A percentile compares a stretch with the other conserved stretches of the same genome.
Evolutionary conservation across 225 moss, liverwort and hornwort species (phyloP).

Genomic region (Polytrichum commune): DNA sequence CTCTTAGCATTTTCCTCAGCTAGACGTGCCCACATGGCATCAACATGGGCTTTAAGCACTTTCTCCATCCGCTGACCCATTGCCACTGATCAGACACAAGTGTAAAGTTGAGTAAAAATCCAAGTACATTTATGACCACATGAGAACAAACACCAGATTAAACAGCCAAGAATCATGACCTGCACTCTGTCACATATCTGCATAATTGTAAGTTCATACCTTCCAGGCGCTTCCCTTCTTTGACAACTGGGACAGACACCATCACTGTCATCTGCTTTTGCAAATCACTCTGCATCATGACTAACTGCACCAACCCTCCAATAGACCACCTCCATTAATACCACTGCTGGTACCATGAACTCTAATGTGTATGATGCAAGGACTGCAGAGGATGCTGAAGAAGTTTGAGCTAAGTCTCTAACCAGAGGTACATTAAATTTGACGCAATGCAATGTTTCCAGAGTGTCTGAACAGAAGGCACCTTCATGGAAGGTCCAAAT

Average conservation of each 20-base stretch:
- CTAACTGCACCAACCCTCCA: slow-evolving; percentile 52
- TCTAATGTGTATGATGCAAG: too few species aligned
- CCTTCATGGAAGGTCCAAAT: too few species aligned
- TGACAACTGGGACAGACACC: slow-evolving; percentile 72
- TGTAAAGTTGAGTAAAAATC: not conserved
- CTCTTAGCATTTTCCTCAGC: slow-evolving; percentile 91
- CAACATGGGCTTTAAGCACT: slow-evolving; percentile 83
- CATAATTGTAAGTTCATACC: slow-evolving; percentile 14
- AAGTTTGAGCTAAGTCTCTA: too few species aligned
- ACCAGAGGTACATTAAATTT: too few species aligned
- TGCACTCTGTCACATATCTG: not conserved
- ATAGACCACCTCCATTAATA: not conserved
- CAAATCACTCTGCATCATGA: slow-evolving; percentile 79
- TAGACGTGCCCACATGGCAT: slow-evolving; percentile 93
- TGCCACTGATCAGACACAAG: slow-evolving; percentile 42
- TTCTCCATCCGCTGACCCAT: slow-evolving; percentile 90
- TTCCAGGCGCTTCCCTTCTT: slow-evolving; percentile 94
- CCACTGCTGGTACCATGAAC: too few species aligned
- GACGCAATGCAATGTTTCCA: too few species aligned
- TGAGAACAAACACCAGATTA: not conserved
- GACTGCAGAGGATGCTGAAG: too few species aligned
- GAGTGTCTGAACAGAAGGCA: too few species aligned
- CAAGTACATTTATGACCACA: not conserved
- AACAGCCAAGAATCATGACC: not conserved
- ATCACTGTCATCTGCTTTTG: slow-evolving; percentile 90